Evolutionary conservation across 2,329 filamentous ascomycete genomes (phyloP).

Genomic region (Fusarium setosum): DNA sequence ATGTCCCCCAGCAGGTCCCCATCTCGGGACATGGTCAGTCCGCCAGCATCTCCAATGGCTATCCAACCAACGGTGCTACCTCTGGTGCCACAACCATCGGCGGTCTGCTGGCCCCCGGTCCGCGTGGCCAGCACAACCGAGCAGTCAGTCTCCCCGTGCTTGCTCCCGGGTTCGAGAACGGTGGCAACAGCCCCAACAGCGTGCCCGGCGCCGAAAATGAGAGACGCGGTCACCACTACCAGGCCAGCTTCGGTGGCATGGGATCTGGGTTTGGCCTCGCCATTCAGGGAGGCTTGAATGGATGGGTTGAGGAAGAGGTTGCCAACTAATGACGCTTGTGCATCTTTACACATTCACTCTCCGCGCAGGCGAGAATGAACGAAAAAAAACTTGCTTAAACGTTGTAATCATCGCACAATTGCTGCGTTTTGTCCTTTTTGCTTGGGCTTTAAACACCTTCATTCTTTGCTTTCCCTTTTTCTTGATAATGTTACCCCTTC

Average conservation of each 20-base stretch:
- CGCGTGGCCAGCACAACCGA: slow-evolving; percentile 74
- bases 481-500: slow-evolving; percentile 48
- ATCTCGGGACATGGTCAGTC: slow-evolving; percentile 73
- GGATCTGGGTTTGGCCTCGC: slow-evolving; percentile 70
- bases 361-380: slow-evolving; percentile 36
- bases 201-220: slow-evolving; percentile 61
- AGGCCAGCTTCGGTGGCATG: slow-evolving; percentile 71
- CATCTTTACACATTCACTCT: slow-evolving; percentile 41
- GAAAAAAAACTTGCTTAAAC: slow-evolving; percentile 54
- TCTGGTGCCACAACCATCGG: slow-evolving; percentile 77
- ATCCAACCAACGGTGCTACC: slow-evolving; percentile 61
- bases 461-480: slow-evolving; percentile 44
- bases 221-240: slow-evolving; percentile 74
- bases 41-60: slow-evolving; percentile 74
- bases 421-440: slow-evolving; percentile 41
- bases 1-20: slow-evolving; percentile 70
- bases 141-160: slow-evolving; percentile 88
- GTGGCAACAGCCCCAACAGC: slow-evolving; percentile 63
- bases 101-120: slow-evolving; percentile 78
- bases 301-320: slow-evolving; percentile 76
- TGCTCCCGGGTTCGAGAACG: slow-evolving; percentile 72
- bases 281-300: slow-evolving; percentile 72
- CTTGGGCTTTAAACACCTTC: slow-evolving; percentile 40
- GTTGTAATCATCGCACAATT: slow-evolving; percentile 54
- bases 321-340: slow-evolving; percentile 59